These are phyloP conservation scores for Calocybe gangraenosa DNA, from an alignment of 768 basidiomycete species.

Conservation along the genomic window DNA sequence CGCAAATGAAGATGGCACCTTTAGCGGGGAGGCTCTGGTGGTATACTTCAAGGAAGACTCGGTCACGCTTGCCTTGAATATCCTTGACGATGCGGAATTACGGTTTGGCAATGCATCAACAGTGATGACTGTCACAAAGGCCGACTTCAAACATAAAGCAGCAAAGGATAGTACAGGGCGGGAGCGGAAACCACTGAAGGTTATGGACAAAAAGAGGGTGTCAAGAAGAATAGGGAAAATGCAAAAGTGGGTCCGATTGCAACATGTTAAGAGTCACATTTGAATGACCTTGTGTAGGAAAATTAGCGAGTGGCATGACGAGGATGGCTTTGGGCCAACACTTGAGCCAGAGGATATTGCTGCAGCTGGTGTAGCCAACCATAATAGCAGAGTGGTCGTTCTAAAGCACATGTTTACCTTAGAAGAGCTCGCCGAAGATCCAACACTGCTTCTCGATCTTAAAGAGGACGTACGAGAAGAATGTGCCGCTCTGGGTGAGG, in stretches of 20 bases:
- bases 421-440: conserved; percentile 80
- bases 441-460: conserved; percentile 81
- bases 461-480: conserved; percentile 98
- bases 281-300: conserved; percentile 50
- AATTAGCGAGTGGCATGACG: conserved; percentile 90
- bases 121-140: conserved; percentile 69
- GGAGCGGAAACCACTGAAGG: conserved; percentile 49
- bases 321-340: conserved; percentile 83
- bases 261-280: not conserved
- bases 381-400: conserved; percentile 79
- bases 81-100: conserved; percentile 91
- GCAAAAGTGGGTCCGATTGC: conserved; percentile 59
- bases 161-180: conserved; percentile 35
- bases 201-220: conserved; percentile 74
- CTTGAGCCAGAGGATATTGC: conserved; percentile 50
- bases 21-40: conserved; percentile 92
- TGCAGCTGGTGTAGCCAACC: conserved; percentile 32
- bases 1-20: conserved; percentile 78
- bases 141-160: conserved; percentile 77
- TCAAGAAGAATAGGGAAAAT: conserved; percentile 77
- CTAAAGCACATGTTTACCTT: conserved; percentile 94
- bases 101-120: conserved; percentile 74
- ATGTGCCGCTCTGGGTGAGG: conserved; percentile 84
- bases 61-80: conserved; percentile 76
- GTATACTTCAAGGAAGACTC: conserved; percentile 98